Evolutionary conservation across 2,329 filamentous ascomycete species (phyloP), one percentile per base, ranked within the genome.

Genomic region (Xylariaceae sp.): DNA sequence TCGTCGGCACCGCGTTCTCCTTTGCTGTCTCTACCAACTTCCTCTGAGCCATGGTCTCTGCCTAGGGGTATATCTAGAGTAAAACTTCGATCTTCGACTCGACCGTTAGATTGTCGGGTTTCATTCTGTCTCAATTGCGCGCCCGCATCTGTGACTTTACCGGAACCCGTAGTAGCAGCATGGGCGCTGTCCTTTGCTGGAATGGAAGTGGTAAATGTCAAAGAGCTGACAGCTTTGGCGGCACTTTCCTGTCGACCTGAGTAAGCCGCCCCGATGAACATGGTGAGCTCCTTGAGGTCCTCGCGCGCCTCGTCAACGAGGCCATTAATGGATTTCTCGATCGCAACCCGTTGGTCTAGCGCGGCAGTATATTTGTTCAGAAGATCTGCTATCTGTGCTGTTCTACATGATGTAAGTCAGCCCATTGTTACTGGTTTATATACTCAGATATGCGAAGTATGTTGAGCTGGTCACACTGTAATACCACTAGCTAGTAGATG

Each of bases 321-420:
- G 11, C 41, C 21, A 27, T 53, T 42, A 26, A 59, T 59, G 3
- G 52, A 48, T 26, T 43, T 47, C 18, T 57, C 53, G 33, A 59
- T 58, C 20, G 39, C 21, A 10, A 44, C 52, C 21, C 37, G 49
- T 15, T 45, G 16, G 20, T 48, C 49, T 16, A 59, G 36, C 7
- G 53, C 53, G 29, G 41, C 29, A 16, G 23, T 16, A n/a, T 53
- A 56, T 2, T 33, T 44, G 13, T 7, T 37, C 7, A 59, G 23
- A 33, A 59, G 49, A 9, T 42, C 45, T 11, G 41, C 51, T 32
- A 26, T 26, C 44, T 57, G 32, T 16, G 49, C n/a, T 41, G 45
- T 40, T 39, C 56, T 53, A 20, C n/a, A n/a, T n/a, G n/a, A n/a
- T n/a, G n/a, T n/a, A n/a, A n/a, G n/a, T n/a, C n/a, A n/a, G n/a